phyloP scores from a whole-genome alignment of 768 basidiomycete genomes.

The Neoboletus magnificus region DNA sequence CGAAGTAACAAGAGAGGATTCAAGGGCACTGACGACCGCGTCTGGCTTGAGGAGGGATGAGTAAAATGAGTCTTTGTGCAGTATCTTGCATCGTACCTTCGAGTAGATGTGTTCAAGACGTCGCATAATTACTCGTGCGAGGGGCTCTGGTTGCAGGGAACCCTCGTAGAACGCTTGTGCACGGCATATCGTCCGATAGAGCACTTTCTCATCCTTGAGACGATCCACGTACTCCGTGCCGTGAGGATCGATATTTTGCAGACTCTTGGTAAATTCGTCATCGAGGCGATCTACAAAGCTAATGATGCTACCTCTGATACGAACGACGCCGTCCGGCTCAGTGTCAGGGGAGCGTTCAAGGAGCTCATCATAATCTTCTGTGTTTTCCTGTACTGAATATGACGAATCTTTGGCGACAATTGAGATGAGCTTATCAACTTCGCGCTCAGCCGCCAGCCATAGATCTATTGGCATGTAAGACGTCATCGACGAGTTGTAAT shows the following conservation, averaged over 20 bases:
- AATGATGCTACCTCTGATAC: constrained; percentile 93
- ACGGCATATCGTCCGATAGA: constrained; percentile 91
- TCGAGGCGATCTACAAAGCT: constrained; percentile 95
- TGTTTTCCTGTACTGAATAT: constrained; percentile 84
- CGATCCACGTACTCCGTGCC: constrained; percentile 99
- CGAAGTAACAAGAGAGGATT: constrained; percentile 58
- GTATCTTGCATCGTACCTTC: constrained; percentile 54
- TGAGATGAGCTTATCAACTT: constrained; percentile 84
- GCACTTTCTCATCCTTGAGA: constrained; percentile 90
- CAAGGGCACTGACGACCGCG: constrained; percentile 86
- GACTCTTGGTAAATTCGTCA: constrained; percentile 95
- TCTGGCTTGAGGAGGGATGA: constrained; percentile 65
- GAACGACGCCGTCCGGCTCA: constrained; percentile 71
- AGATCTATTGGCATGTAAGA: constrained; percentile 90
- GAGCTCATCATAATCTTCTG: constrained; percentile 89
- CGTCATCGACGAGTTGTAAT: constrained; percentile 87
- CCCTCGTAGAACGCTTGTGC: constrained; percentile 91
- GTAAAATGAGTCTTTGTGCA: neutral
- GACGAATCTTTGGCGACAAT: constrained; percentile 67
- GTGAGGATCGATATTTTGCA: constrained; percentile 98
- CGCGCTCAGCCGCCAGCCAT: constrained; percentile 83
- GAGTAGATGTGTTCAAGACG: constrained; percentile 97
- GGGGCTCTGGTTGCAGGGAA: constrained; percentile 69
- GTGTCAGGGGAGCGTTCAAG: constrained; percentile 74
- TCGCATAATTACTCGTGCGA: constrained; percentile 89